Base-by-base conservation (phyloP, 139 green algal genomes). In the Diplosphaera chodatii region DNA sequence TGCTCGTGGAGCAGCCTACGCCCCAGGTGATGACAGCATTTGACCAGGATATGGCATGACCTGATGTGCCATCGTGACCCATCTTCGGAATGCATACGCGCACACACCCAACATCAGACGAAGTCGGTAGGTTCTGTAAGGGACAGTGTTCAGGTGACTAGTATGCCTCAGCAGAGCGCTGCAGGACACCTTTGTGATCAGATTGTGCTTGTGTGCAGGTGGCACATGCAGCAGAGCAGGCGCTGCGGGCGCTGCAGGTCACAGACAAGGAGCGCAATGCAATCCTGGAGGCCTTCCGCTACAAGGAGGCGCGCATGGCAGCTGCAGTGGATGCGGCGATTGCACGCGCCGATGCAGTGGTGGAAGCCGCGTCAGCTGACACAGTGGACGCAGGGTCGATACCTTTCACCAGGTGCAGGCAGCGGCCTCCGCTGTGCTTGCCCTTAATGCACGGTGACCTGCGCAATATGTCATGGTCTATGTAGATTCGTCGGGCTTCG, bases 181-280 rank as follows among this genome's bases (percentile, higher is more conserved):
- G n/a, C n/a, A n/a, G n/a, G n/a, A n/a, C n/a, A n/a, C n/a, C n/a
- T n/a, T n/a, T n/a, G n/a, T n/a, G n/a, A n/a, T n/a, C n/a, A n/a
- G n/a, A n/a, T n/a, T n/a, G n/a, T n/a, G n/a, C n/a, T n/a, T n/a
- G n/a, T n/a, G n/a, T n/a, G n/a, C 72, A 77, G 72, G 72, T 79
- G 31, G 37, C 74, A 32, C 32, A 68, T n/a, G 75, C 69, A n/a
- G 69, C 71, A 18, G 75, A 80, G 18, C 69, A 75, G 40, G 64
- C 75, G 15, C 32, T 80, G 22, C 63, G 65, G n/a, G 40, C 69
- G 30, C 55, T 80, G 30, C 64, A 80, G 30, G 63, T 80, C 27
- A 64, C 48, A 1, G 66, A 69, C 33, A 56, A n/a, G 32, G 75
- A 80, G 75, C 64, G 75, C 29, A 80, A 80, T 41, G 75, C 69